Conservation (phyloP, 176 grass and related monocot genomes). For the Oryza nivara region DNA sequence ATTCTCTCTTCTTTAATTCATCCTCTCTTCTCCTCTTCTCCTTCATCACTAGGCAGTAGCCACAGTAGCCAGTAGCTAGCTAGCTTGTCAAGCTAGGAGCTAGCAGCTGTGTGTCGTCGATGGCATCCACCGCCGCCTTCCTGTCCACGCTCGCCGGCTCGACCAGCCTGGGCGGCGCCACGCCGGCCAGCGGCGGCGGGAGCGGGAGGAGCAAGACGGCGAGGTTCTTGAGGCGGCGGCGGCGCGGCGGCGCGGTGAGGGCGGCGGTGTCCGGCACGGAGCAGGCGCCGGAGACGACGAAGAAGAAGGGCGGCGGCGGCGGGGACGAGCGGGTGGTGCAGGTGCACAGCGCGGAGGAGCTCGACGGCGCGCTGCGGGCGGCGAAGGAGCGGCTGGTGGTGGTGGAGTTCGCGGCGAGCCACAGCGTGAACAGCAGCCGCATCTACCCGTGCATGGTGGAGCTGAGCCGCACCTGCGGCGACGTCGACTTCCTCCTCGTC, state of each 20-base stretch:
- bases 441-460: slow-evolving; percentile 90
- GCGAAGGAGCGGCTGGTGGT: slow-evolving; percentile 88
- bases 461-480: slow-evolving; percentile 85
- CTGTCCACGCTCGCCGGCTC: slow-evolving; percentile 45
- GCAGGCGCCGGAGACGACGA: slow-evolving; percentile 12
- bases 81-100: background rate
- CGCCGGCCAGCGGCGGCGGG: slow-evolving; percentile 16
- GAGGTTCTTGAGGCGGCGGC: slow-evolving; percentile 20
- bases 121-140: slow-evolving; percentile 65
- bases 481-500: slow-evolving; percentile 90
- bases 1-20: background rate
- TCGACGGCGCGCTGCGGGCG: slow-evolving; percentile 62
- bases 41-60: background rate
- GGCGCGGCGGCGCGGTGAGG: background rate
- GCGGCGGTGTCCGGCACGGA: slow-evolving; percentile 44
- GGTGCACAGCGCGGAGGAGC: slow-evolving; percentile 76
- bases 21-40: background rate
- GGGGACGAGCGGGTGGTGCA: slow-evolving; percentile 63
- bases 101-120: background rate
- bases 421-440: slow-evolving; percentile 62
- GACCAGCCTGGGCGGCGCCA: slow-evolving; percentile 8
- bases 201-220: slow-evolving; percentile 3
- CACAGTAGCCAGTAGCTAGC: background rate
- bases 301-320: background rate
- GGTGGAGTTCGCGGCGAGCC: slow-evolving; percentile 88